Evolutionary conservation across 2,329 filamentous ascomycete species (phyloP), one percentile per base, ranked within the genome.

Genomic region (Penicillium thymicola): DNA sequence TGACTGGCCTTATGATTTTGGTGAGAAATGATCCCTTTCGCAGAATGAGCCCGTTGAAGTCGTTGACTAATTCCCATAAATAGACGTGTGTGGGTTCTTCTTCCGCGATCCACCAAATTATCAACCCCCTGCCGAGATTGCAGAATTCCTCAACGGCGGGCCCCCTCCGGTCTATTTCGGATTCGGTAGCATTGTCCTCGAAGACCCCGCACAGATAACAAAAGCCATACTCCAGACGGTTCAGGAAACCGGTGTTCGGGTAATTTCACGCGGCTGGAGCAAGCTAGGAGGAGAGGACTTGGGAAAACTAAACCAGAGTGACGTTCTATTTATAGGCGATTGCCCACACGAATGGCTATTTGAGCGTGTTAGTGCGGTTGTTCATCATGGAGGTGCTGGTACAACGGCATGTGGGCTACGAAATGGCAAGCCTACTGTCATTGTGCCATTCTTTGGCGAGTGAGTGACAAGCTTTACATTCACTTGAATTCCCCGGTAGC

Each of bases 311-410:
- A 43, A 28, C 9, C n/a, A 9, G 9, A 28, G 16, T 43, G 69
- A 74, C 34, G 70, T 82, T 16, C 79, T 79, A 54, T 79, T 77
- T 60, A 65, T 84, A 8, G 81, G 74, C 1, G 79, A 84, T 52
- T 78, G 76, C 34, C 82, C 81, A 1, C 81, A 83, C 51, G 79
- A 83, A 57, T 84, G 82, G 82, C 71, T 84, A 0, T 84, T 84
- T 61, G 75, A 81, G 58, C 73, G 76, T 9, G 80, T 84, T 3
- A 75, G 79, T 0, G 76, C 74, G 30, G 81, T 84, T 0, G 75
- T 84, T 1, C 82, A 85, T 59, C 81, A 85, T 53, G 82, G 82
- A 32, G 82, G 82, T 18, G 82, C 82, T 18, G 82, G 82, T 1
- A 83, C 81, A 0, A 83, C 81, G 3, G 81, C 82, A 5, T 77